These are phyloP conservation scores for Cynara cardunculus DNA, from an alignment of 129 eudicot species.

Conservation along the genomic window DNA sequence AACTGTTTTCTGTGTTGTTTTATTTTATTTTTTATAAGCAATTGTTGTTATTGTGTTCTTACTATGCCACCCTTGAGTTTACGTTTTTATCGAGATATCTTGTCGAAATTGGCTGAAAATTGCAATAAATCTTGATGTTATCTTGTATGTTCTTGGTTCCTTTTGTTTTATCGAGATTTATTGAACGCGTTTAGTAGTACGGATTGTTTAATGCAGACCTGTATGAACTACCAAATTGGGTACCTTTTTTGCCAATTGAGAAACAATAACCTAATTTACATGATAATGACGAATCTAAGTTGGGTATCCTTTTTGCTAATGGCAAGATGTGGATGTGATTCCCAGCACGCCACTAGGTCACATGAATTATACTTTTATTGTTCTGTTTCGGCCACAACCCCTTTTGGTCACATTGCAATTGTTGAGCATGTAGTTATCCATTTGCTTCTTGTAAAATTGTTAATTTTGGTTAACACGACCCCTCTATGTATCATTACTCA, in stretches of 20 bases:
- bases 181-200: neutral
- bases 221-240: neutral
- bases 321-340: neutral
- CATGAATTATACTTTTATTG: neutral
- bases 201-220: neutral
- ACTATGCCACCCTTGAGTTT: neutral
- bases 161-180: neutral
- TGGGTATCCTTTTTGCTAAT: neutral
- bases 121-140: neutral
- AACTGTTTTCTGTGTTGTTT: neutral
- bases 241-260: slow-evolving; percentile 1
- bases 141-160: neutral
- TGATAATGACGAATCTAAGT: neutral
- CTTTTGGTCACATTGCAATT: neutral
- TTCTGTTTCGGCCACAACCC: neutral
- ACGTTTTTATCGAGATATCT: neutral
- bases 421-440: neutral
- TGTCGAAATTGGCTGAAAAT: neutral
- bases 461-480: neutral
- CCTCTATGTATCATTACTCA: neutral
- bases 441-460: neutral
- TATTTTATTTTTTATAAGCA: neutral
- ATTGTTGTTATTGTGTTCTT: neutral
- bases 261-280: neutral
- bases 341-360: neutral